These are phyloP conservation scores for Cercospora nicotianae DNA, from an alignment of 2,329 filamentous ascomycete species.

Conservation along the genomic window DNA sequence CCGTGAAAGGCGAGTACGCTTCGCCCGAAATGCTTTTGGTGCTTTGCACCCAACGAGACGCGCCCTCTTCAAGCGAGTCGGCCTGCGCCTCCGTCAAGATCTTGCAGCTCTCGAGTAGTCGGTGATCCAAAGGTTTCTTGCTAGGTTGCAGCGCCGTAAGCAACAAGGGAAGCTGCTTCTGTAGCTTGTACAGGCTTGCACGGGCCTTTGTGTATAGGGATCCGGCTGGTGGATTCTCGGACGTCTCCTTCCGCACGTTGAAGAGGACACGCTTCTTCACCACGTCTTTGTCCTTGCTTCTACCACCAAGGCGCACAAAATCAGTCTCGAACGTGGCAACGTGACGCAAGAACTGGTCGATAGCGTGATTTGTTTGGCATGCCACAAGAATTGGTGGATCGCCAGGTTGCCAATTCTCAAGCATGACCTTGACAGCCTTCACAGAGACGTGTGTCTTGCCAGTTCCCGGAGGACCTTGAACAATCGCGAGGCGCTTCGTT, in stretches of 20 bases:
- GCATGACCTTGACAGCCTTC: constrained; percentile 64
- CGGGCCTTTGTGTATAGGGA: constrained; percentile 44
- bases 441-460: constrained; percentile 84
- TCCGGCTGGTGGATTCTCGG: constrained; percentile 41
- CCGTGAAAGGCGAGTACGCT: constrained; percentile 44
- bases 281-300: constrained; percentile 62
- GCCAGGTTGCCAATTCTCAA: constrained; percentile 56
- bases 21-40: constrained; percentile 27
- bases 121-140: constrained; percentile 53
- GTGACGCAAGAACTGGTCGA: constrained; percentile 75
- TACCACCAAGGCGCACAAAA: constrained; percentile 67
- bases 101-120: constrained; percentile 54
- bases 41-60: constrained; percentile 41
- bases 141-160: constrained; percentile 47
- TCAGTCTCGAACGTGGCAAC: constrained; percentile 62
- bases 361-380: constrained; percentile 86
- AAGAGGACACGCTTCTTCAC: constrained; percentile 68
- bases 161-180: constrained; percentile 44
- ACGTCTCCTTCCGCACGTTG: constrained; percentile 53
- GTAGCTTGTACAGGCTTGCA: constrained; percentile 46
- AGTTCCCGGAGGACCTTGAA: constrained; percentile 78
- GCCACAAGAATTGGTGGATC: constrained; percentile 74
- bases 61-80: constrained; percentile 58
- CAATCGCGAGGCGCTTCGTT: constrained; percentile 68
- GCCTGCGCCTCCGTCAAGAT: constrained; percentile 65